Conservation (phyloP, 2,329 filamentous ascomycete species). For the Dichotomopilus funicola region DNA sequence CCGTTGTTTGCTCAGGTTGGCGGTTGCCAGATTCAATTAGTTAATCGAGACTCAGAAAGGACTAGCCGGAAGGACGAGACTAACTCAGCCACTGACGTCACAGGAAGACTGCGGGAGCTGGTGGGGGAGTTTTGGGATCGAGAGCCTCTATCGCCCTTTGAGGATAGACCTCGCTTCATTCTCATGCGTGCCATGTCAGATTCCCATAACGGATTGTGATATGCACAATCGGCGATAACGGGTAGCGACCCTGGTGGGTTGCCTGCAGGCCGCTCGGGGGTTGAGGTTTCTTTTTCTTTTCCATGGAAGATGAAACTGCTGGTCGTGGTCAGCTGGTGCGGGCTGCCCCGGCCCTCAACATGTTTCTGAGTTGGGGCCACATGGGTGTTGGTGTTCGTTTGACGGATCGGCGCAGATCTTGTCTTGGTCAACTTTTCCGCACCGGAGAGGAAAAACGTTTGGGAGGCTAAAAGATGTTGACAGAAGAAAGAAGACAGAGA, state of each 20-base stretch:
- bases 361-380: background rate
- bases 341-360: background rate
- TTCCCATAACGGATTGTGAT: background rate
- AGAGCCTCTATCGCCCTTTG: background rate
- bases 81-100: conserved; percentile 1
- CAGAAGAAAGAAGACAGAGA: too few species aligned
- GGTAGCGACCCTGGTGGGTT: too few species aligned
- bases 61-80: too few species aligned
- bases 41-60: too few species aligned
- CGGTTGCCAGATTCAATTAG: too few species aligned
- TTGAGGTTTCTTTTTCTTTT: conserved; percentile 1
- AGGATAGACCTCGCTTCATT: background rate
- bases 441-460: background rate
- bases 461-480: too few species aligned
- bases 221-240: background rate
- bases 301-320: background rate
- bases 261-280: too few species aligned
- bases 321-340: background rate
- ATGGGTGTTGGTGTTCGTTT: background rate
- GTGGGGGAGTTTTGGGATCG: background rate
- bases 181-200: background rate
- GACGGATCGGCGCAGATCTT: too few species aligned
- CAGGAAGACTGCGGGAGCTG: background rate
- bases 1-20: too few species aligned
- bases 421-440: background rate